These are phyloP conservation scores for Brassica napus DNA, from an alignment of 345 rosid species.

Conservation along the genomic window DNA sequence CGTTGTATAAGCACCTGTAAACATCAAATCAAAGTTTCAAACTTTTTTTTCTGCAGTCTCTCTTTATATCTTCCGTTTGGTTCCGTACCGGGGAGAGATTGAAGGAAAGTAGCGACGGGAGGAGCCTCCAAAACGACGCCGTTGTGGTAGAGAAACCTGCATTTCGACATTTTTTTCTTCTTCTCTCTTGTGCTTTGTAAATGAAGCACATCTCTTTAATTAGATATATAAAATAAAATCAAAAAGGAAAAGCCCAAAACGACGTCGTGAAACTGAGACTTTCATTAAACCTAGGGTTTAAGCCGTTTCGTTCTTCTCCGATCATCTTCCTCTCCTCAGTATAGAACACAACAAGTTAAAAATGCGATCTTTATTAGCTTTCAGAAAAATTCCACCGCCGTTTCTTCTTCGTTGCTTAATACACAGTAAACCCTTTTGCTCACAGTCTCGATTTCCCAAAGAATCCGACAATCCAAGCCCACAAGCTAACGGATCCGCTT, in stretches of 20 bases:
- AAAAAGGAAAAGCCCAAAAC: background rate
- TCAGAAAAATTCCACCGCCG: constrained; percentile 29
- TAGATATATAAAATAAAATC: background rate
- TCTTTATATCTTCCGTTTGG: background rate
- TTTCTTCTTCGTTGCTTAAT: constrained; percentile 33
- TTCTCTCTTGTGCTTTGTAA: background rate
- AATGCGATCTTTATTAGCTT: constrained; percentile 41
- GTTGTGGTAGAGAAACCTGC: constrained; percentile 55
- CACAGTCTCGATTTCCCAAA: constrained; percentile 39
- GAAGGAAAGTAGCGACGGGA: constrained; percentile 59
- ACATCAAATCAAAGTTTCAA: background rate
- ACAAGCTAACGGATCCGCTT: constrained; percentile 1
- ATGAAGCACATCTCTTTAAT: background rate
- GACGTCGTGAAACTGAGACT: constrained; percentile 10
- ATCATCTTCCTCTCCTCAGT: constrained; percentile 17
- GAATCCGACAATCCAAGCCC: constrained; percentile 25
- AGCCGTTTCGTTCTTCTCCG: constrained; percentile 17
- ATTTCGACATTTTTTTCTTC: constrained; percentile 40
- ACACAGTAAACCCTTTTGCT: constrained; percentile 43
- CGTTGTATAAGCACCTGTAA: constrained; percentile 81
- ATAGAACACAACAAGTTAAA: background rate
- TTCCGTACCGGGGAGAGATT: constrained; percentile 57
- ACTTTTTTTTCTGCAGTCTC: constrained; percentile 13
- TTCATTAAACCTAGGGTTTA: constrained; percentile 30
- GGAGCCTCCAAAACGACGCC: constrained; percentile 62